phyloP scores from a whole-genome alignment of 139 green algal species.

The Diplosphaera chodatii region DNA sequence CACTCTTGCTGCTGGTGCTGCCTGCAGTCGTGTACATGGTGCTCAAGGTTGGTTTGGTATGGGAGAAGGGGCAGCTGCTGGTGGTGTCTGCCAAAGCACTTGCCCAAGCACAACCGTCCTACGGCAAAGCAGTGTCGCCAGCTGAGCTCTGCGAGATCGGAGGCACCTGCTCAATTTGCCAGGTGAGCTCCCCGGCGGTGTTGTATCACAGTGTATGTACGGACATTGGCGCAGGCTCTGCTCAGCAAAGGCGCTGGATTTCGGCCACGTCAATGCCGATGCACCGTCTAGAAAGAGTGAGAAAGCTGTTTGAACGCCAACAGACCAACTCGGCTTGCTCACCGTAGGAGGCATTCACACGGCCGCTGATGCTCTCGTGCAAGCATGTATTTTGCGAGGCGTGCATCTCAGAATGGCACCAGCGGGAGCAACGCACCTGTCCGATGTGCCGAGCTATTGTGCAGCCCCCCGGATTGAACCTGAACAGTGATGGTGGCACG shows the following conservation, averaged over 20 bases:
- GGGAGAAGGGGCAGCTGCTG: conserved; percentile 20
- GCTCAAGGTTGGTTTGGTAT: conserved; percentile 38
- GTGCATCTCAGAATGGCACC: conserved; percentile 74
- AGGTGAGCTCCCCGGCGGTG: conserved; percentile 41
- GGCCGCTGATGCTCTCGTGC: conserved; percentile 54
- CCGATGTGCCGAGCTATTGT: conserved; percentile 66
- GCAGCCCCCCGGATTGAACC: conserved; percentile 23
- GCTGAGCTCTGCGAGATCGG: conserved; percentile 36
- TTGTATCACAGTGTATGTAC: no score
- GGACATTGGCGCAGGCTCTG: no score
- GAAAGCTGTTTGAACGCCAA: no score
- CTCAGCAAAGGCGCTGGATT: no score
- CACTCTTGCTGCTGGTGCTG: not conserved
- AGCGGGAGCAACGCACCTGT: conserved; percentile 70
- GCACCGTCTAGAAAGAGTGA: no score
- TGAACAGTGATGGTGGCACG: conserved; percentile 51
- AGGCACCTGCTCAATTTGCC: conserved; percentile 76
- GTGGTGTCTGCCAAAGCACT: conserved; percentile 27
- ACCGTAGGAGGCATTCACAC: conserved; percentile 27
- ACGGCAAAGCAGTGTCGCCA: conserved; percentile 34
- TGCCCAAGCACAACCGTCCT: conserved; percentile 21
- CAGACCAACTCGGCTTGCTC: not conserved
- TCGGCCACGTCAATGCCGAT: no score
- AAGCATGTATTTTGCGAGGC: conserved; percentile 73
- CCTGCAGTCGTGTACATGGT: conserved; percentile 46